Evolutionary conservation across 352 stramenopile species (phyloP).

Genomic region (Globisporangium abappressorium): DNA sequence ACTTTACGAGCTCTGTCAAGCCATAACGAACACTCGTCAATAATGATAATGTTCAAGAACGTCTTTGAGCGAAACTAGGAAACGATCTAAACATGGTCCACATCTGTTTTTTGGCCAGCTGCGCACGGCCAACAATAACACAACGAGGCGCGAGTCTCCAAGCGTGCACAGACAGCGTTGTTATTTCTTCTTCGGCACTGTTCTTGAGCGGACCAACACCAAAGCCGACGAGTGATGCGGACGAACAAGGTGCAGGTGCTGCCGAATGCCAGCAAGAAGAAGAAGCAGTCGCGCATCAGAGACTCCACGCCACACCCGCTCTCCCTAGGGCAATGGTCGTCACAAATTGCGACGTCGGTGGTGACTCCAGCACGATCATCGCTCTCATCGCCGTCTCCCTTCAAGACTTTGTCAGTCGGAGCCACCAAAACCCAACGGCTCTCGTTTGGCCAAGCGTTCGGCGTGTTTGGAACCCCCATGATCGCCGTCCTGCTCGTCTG

Average conservation of each 20-base stretch:
- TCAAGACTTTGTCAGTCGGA: background rate
- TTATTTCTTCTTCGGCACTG: too few relatives aligned
- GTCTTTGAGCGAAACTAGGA: too few relatives aligned
- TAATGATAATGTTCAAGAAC: too few relatives aligned
- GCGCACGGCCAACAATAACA: too few relatives aligned
- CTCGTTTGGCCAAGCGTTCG: slow-evolving; percentile 24
- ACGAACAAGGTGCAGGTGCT: background rate
- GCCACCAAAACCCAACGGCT: background rate
- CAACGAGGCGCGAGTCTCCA: too few relatives aligned
- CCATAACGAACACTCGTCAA: too few relatives aligned
- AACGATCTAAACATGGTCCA: too few relatives aligned
- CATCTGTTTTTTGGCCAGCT: too few relatives aligned
- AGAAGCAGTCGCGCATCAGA: background rate
- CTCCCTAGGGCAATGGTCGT: background rate
- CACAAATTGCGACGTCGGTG: background rate
- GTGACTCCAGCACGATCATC: background rate
- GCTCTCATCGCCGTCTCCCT: background rate
- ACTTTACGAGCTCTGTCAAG: too few relatives aligned
- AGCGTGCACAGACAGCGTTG: too few relatives aligned
- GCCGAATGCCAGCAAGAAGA: background rate
- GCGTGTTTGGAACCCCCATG: slow-evolving; percentile 18
- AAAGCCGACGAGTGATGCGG: too few relatives aligned
- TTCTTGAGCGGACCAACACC: too few relatives aligned
- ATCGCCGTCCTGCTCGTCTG: slow-evolving; percentile 20
- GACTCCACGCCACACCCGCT: background rate